Evolutionary conservation across 2,329 filamentous ascomycete species (phyloP).

Genomic region (Verticillium tricorpus): DNA sequence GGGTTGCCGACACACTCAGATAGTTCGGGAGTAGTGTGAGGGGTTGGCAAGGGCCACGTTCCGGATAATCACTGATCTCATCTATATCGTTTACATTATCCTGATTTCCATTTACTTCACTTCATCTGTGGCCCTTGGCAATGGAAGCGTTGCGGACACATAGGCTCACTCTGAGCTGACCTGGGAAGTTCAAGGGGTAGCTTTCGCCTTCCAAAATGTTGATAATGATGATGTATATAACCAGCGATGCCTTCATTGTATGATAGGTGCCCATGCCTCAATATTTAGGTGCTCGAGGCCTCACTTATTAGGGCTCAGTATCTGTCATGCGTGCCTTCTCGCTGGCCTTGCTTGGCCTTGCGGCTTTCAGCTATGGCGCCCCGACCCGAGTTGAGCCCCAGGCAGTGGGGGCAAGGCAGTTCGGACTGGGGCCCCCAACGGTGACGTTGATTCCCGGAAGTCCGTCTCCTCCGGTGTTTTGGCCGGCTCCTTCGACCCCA

Average conservation of each 20-base stretch:
- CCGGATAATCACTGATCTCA: not conserved
- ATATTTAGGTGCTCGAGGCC: not conserved
- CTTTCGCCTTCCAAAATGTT: too few species aligned
- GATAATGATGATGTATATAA: not conserved
- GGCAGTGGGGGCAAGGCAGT: not conserved
- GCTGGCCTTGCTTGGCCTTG: not conserved
- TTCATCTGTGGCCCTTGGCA: not conserved
- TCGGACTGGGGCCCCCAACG: slow-evolving; percentile 2
- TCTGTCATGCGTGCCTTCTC: not conserved
- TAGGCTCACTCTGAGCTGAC: too few species aligned
- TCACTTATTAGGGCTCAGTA: not conserved
- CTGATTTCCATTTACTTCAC: not conserved
- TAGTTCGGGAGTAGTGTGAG: not conserved
- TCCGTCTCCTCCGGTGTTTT: not conserved
- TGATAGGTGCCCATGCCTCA: not conserved
- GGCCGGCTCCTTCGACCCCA: not conserved
- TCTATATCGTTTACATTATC: not conserved
- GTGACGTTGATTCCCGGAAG: slow-evolving; percentile 3
- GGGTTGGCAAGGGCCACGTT: not conserved
- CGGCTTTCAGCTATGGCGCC: slow-evolving; percentile 2
- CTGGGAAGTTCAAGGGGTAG: too few species aligned
- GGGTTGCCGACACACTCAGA: not conserved
- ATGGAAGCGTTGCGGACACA: not conserved
- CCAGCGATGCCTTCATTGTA: not conserved
- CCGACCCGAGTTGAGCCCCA: not conserved